Evolutionary conservation across 805 yeast species (phyloP), one percentile per base, ranked within the genome.

Genomic region (Komagataella populi): DNA sequence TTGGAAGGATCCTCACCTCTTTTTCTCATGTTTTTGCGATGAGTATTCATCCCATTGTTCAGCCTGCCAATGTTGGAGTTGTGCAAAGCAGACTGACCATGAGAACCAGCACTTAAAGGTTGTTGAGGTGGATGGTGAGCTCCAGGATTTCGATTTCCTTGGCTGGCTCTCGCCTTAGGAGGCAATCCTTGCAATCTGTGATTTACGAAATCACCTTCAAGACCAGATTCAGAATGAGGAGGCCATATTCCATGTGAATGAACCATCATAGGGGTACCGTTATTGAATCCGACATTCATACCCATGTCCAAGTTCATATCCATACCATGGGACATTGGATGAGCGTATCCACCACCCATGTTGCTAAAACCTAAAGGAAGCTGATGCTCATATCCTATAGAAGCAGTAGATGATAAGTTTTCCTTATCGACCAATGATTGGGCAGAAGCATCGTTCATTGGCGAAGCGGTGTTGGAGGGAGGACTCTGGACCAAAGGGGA

Each of bases 1-100:
- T 78, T 80, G 5, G 87, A 69, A 2, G 86, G 85, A 60, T 84
- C 91, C 56, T 84, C 91, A 36, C 80, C 80, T 53, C 66, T 71
- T 51, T 73, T 59, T 43, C 71, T 58, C 46, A 30, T 30, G 39
- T 30, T 30, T 14, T 30, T 30, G 39, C 39, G 39, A 14, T 30
- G 39, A 8, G 39, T 30, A 30, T 30, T 30, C 39, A 30, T 30
- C 14, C 39, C 39, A 30, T 30, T 30, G 39, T 30, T 30, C n/a
- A 30, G 5, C 39, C 39, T 30, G 10, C 39, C 39, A 30, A 30
- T 30, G 39, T 10, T 30, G 4, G 39, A 30, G 6, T 30, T 30
- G 39, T 10, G 10, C 39, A 30, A 30, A 3, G 39, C 12, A 30
- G 39, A 30, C 39, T 30, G 39, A 30, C 39, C n/a, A 10, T 30